These are phyloP conservation scores for Erysimum pusillum DNA, from an alignment of 441 rosid genomes.

Conservation along the genomic window DNA sequence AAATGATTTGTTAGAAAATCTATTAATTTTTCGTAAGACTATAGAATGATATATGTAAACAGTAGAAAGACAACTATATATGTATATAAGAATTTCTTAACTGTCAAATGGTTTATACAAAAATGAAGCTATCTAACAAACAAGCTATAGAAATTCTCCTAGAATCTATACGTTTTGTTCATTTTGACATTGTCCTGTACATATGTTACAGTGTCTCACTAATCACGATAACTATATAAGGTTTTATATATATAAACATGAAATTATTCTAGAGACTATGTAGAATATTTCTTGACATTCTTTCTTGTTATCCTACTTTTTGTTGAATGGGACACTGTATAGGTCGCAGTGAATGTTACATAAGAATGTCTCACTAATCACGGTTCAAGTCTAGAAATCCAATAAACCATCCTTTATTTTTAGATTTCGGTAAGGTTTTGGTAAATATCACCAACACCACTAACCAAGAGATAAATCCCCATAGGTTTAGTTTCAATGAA, in stretches of 20 bases:
- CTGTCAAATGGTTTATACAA: neutral
- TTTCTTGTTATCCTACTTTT: neutral
- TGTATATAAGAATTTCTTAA: neutral
- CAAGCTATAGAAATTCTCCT: neutral
- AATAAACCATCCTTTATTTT: neutral
- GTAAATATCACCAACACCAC: neutral
- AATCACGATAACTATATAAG: neutral
- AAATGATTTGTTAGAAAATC: neutral
- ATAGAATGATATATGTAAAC: too few relatives aligned
- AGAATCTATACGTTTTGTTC: neutral
- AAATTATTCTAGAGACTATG: neutral
- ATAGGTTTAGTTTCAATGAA: too few relatives aligned
- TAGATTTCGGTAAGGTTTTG: too few relatives aligned
- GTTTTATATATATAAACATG: neutral
- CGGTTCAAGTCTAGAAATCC: neutral
- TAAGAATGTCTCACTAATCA: neutral
- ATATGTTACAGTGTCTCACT: neutral
- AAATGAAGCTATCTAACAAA: neutral
- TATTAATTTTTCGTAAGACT: too few relatives aligned
- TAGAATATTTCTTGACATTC: neutral
- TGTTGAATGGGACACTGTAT: neutral
- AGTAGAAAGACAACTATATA: too few relatives aligned
- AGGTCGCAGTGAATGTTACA: neutral
- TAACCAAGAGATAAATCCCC: neutral
- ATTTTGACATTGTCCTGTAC: neutral